phyloP scores from a whole-genome alignment of 805 yeast species.

The Yueomyces sp. region DNA sequence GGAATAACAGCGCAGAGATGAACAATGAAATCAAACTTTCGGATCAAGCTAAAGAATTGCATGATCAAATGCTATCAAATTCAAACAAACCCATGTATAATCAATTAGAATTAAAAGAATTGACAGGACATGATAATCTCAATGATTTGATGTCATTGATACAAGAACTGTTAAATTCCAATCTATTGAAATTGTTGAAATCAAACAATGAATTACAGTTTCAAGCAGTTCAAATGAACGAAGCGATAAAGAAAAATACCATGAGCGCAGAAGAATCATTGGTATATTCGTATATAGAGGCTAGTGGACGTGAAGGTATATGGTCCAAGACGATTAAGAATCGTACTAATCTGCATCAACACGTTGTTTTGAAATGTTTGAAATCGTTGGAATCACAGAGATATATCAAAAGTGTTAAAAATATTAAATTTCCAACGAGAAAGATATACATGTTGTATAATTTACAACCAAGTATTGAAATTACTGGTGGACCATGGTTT shows the following conservation, averaged over 20 bases:
- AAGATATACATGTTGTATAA: slow-evolving; percentile 92
- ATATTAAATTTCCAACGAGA: slow-evolving; percentile 86
- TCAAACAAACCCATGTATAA: slow-evolving; percentile 33
- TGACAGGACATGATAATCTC: slow-evolving; percentile 31
- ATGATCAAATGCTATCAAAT: slow-evolving; percentile 46
- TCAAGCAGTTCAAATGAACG: slow-evolving; percentile 58
- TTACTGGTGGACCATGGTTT: slow-evolving; percentile 99
- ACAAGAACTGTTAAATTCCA: slow-evolving; percentile 41
- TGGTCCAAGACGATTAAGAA: slow-evolving; percentile 91
- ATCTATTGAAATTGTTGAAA: slow-evolving; percentile 56
- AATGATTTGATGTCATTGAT: slow-evolving; percentile 33
- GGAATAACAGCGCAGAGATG: background rate
- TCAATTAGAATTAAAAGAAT: slow-evolving; percentile 53
- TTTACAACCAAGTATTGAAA: slow-evolving; percentile 86
- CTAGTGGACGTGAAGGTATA: slow-evolving; percentile 87
- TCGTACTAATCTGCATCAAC: slow-evolving; percentile 80
- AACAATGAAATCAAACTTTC: slow-evolving; percentile 10
- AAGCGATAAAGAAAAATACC: slow-evolving; percentile 61
- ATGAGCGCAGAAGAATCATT: slow-evolving; percentile 84
- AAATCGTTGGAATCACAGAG: slow-evolving; percentile 70
- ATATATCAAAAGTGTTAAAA: slow-evolving; percentile 77
- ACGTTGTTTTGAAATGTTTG: slow-evolving; percentile 73
- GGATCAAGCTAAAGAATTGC: slow-evolving; percentile 43
- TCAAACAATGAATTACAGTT: slow-evolving; percentile 56
- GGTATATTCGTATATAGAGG: slow-evolving; percentile 83